Conservation (phyloP, 225 moss, liverwort and hornwort species). For the Takakia lepidozioides region DNA sequence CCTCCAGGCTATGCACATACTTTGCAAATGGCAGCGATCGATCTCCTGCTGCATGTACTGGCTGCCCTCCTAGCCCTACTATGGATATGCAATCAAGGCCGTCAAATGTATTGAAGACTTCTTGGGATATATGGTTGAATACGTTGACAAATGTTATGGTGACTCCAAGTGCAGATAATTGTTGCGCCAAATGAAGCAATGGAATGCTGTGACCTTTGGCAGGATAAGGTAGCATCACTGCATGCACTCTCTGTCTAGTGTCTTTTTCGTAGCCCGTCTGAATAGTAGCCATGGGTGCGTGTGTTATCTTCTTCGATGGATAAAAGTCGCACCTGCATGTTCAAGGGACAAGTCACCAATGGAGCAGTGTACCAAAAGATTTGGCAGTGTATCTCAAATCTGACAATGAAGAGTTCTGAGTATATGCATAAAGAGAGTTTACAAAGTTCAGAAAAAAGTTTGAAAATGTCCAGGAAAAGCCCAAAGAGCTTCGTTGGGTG, state of each 20-base stretch:
- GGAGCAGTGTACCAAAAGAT: too few relatives aligned
- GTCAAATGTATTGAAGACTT: constrained; percentile 13
- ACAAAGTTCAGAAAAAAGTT: too few relatives aligned
- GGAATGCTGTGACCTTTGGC: constrained; percentile 13
- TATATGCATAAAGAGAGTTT: too few relatives aligned
- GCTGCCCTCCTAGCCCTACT: constrained; percentile 11
- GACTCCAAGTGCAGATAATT: constrained; percentile 10
- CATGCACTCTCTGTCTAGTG: constrained; percentile 12
- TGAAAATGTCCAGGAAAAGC: too few relatives aligned
- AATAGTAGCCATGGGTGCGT: too few relatives aligned
- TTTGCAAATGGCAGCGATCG: constrained; percentile 11
- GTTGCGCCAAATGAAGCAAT: constrained; percentile 15
- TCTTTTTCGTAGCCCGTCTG: too few relatives aligned
- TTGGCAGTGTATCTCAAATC: too few relatives aligned
- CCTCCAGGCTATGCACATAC: constrained; percentile 16
- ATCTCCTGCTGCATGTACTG: constrained; percentile 4
- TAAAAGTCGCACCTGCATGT: too few relatives aligned
- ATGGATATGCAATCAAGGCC: neutral
- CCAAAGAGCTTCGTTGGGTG: too few relatives aligned
- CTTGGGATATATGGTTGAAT: constrained; percentile 11
- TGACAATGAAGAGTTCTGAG: too few relatives aligned
- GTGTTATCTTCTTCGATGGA: too few relatives aligned
- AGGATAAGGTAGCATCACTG: constrained; percentile 23
- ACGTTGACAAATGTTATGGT: constrained; percentile 21
- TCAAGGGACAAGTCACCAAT: too few relatives aligned